A percentile compares a stretch with the other conserved stretches of the same genome.
phyloP scores from a whole-genome alignment of 805 yeast species.

The Blastobotrys peoriensis region DNA sequence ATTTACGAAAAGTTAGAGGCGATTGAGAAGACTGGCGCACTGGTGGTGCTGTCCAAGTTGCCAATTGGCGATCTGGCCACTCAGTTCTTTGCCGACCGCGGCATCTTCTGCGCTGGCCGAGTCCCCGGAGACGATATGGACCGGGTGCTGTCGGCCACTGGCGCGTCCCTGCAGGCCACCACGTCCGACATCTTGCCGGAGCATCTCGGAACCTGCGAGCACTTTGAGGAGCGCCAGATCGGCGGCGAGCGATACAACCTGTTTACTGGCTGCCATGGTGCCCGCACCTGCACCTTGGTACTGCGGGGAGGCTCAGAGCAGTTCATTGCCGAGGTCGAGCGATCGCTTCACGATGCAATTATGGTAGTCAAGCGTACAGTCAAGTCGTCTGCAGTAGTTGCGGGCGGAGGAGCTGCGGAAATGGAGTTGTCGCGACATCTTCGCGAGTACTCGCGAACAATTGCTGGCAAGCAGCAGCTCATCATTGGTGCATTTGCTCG shows the following conservation, averaged over 20 bases:
- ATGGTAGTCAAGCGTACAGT: slow-evolving; percentile 97
- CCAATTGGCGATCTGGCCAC: slow-evolving; percentile 99
- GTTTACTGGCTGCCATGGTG: slow-evolving; percentile 86
- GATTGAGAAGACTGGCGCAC: slow-evolving; percentile 79
- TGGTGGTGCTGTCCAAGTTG: slow-evolving; percentile 84
- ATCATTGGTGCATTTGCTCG: slow-evolving; percentile 89
- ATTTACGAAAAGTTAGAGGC: slow-evolving; percentile 81
- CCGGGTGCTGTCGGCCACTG: slow-evolving; percentile 88
- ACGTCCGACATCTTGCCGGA: slow-evolving; percentile 55
- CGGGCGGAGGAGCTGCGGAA: slow-evolving; percentile 99
- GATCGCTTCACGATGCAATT: slow-evolving; percentile 96
- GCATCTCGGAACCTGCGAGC: slow-evolving; percentile 78
- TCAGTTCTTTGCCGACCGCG: slow-evolving; percentile 93
- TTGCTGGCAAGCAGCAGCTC: slow-evolving; percentile 94
- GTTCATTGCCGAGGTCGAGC: slow-evolving; percentile 94
- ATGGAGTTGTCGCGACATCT: slow-evolving; percentile 90
- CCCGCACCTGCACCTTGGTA: slow-evolving; percentile 88
- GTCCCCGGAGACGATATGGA: slow-evolving; percentile 85
- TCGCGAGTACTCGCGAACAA: slow-evolving; percentile 78
- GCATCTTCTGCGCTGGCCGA: slow-evolving; percentile 96
- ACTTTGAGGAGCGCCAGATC: slow-evolving; percentile 88
- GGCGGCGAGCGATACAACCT: slow-evolving; percentile 94
- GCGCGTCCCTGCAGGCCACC: slow-evolving; percentile 77
- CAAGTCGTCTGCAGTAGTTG: slow-evolving; percentile 79
- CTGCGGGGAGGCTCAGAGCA: slow-evolving; percentile 98